Base-by-base conservation (phyloP, 306 rosid genomes). In the Biancaea sappan region DNA sequence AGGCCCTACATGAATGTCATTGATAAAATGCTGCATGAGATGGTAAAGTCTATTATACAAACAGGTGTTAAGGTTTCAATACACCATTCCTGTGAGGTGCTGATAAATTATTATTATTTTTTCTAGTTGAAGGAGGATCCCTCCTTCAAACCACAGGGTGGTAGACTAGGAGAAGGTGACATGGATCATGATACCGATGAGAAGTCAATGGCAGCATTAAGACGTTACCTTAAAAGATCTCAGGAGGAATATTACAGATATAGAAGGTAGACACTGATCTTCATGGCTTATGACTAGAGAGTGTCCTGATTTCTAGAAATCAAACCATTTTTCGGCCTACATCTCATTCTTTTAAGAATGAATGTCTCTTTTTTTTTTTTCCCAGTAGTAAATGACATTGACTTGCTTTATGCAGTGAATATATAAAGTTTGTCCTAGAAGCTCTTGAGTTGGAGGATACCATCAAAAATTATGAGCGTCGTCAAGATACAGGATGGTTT, bases 71-170 rank as follows among this genome's bases (percentile, higher is more conserved):
- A 64, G 37, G 62, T 77, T 58, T 26, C 52, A 76, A 44, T 72
- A 44, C 70, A 28, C 18, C 6, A 43, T 8, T 37, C 22, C 37
- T 35, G 5, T 29, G 2, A 79, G 21, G 37, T 61, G 65, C 63
- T 76, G 59, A 74, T 71, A 32, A 66, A 44, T 52, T 60, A 61
- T 52, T 58, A 16, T 19, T 2, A 0, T 25, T n/a, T 79, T 26
- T 75, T 50, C 73, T 80, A 94, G 98, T 83, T 94, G 71, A 88
- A 76, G 81, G 93, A 91, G 70, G 98, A 94, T 64, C 96, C 98
- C 43, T 87, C 98, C 66, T 94, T 94, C 85, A 94, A 91, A 81
- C 98, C 98, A 35, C 98, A 92, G 77, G 98, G 98, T 74, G 98
- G 98, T 5, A 86, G 81, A 64, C 80, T 94, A 26, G 97, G 98